Base-by-base conservation (phyloP, 805 yeast genomes). In the Metschnikowia reukaufii region DNA sequence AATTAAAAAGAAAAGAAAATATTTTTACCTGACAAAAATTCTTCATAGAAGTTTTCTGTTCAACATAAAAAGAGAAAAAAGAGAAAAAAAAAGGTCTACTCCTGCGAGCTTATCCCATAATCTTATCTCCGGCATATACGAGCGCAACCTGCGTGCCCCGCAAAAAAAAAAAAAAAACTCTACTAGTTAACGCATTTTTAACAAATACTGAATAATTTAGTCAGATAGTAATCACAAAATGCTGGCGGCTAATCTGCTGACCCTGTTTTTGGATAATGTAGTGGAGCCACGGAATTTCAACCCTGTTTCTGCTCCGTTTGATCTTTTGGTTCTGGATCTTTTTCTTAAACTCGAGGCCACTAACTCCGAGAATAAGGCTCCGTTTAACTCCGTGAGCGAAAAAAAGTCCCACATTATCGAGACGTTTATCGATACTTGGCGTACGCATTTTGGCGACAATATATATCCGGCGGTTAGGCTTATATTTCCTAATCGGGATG, bases 381-480 rank as follows among this genome's bases (percentile, higher is more conserved):
- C 49, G 19, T 56, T 53, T 19, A 36, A 51, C 29, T 36, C 56
- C 18, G 47, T 56, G 27, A 45, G 53, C 45, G 57, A 48, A 16
- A 55, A 56, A 21, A 55, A 55, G 27, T 42, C 50, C 6, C 37
- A 42, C 35, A 45, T 56, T 5, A 50, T 72, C 21, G 59, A 58
- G 31, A 36, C 54, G 23, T 72, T 70, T 47, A 55, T 72, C 30
- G 48, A 55, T 13, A 47, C 64, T 5, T 71, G 65, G 61, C 60
- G 61, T 36, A 63, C 63, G 15, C 75, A 70, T 47, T 63, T 72
- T 17, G 76, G 76, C 9, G 34, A 47, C 33, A 67, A 90, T 61
- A 73, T 90, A 3, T 82, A 76, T 55, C 91, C 92, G 0, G 84
- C 84, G 1, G 70, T 86, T 13, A 67, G 82, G 27, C 68, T 90